These are phyloP conservation scores for Cryptosporidium xiaoi DNA, from an alignment of 169 alveolate species.

Conservation along the genomic window DNA sequence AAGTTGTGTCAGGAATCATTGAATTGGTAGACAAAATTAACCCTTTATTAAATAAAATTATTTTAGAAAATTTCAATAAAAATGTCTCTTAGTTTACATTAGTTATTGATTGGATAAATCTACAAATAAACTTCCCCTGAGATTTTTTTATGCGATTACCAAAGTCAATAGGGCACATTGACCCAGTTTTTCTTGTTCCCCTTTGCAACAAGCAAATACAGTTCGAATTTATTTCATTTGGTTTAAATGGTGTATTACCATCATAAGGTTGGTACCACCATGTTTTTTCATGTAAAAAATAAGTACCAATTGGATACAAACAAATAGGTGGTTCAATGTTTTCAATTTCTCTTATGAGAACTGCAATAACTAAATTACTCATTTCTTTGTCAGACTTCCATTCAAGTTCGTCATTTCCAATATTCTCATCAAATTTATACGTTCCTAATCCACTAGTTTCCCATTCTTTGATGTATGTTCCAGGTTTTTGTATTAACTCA, in stretches of 20 bases:
- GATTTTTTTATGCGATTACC: not conserved
- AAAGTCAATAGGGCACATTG: conserved; percentile 39
- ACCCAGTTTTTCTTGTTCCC: conserved; percentile 44
- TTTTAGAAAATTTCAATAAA: not conserved
- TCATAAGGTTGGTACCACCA: conserved; percentile 77
- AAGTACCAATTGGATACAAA: conserved; percentile 70
- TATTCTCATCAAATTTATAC: conserved; percentile 18
- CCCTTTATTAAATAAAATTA: not conserved
- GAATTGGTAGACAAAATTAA: conserved; percentile 19
- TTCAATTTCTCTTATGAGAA: conserved; percentile 57
- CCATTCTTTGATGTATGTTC: conserved; percentile 56
- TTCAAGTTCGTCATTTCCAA: conserved; percentile 69
- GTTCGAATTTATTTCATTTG: conserved; percentile 24
- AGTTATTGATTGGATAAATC: no score
- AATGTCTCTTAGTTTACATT: no score
- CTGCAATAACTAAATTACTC: conserved; percentile 43
- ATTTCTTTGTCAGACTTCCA: conserved; percentile 66
- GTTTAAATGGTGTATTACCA: conserved; percentile 76
- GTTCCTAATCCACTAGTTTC: conserved; percentile 74
- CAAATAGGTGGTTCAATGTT: conserved; percentile 69
- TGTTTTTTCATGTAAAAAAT: conserved; percentile 26
- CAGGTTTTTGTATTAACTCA: conserved; percentile 64
- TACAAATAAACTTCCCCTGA: not conserved
- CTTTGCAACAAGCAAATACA: conserved; percentile 42
- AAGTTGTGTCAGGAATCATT: conserved; percentile 37